A percentile compares a stretch with the other conserved stretches of the same genome.
phyloP scores from a whole-genome alignment of 2,329 filamentous ascomycete species.

The Monosporascus sp. region DNA sequence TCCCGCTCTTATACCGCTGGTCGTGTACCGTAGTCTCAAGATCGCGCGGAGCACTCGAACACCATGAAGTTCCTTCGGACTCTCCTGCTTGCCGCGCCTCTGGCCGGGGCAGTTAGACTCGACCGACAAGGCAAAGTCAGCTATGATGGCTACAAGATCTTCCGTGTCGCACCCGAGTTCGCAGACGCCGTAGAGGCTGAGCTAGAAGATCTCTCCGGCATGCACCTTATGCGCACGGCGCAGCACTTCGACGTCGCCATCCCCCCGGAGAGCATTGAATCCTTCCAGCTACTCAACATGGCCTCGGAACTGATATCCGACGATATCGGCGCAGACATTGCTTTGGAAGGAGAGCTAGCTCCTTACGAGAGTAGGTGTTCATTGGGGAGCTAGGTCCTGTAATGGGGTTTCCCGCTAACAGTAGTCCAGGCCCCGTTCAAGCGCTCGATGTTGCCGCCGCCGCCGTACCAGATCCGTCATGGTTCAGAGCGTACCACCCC shows the following conservation, averaged over 20 bases:
- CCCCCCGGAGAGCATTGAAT: constrained; percentile 19
- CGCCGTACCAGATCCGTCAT: constrained; percentile 31
- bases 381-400: background rate
- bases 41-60: background rate
- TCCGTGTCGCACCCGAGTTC: constrained; percentile 18
- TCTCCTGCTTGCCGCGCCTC: background rate
- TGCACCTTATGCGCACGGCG: constrained; percentile 17
- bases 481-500: constrained; percentile 49
- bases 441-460: constrained; percentile 4
- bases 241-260: constrained; percentile 27
- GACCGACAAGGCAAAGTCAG: constrained; percentile 9
- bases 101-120: background rate
- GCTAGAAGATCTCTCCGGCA: constrained; percentile 12
- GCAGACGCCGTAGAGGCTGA: constrained; percentile 11
- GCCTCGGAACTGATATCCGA: constrained; percentile 18
- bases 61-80: background rate
- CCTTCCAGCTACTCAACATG: constrained; percentile 22
- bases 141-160: constrained; percentile 29
- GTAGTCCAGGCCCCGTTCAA: constrained; percentile 5
- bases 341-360: constrained; percentile 17
- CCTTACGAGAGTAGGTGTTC: constrained; percentile 11
- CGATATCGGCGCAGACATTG: constrained; percentile 23
- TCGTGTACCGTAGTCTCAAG: background rate
- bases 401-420: constrained; percentile 1
- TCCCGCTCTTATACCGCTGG: background rate